A percentile compares a stretch with the other conserved stretches of the same genome.
phyloP scores from a whole-genome alignment of 768 basidiomycete genomes.

The Astraeus odoratus region DNA sequence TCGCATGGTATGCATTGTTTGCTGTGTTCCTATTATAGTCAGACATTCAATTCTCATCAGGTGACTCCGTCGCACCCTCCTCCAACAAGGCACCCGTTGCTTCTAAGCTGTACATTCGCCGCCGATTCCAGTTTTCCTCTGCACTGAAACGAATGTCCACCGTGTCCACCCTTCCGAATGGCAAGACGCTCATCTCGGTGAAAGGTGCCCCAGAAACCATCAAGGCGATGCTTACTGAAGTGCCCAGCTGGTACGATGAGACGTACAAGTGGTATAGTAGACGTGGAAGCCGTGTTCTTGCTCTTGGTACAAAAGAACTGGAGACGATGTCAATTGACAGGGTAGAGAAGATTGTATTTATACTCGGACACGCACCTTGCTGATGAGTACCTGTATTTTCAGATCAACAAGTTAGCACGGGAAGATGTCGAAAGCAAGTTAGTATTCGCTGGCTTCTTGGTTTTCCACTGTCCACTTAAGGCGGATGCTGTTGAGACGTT shows the following conservation, averaged over 20 bases:
- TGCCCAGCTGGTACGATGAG: slow-evolving; percentile 83
- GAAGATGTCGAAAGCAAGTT: slow-evolving; percentile 74
- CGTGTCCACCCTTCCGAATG: slow-evolving; percentile 59
- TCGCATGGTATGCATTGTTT: slow-evolving; percentile 46
- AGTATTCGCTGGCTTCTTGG: slow-evolving; percentile 90
- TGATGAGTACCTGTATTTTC: neutral
- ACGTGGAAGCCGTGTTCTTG: slow-evolving; percentile 88
- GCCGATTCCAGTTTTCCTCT: slow-evolving; percentile 97
- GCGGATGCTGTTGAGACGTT: slow-evolving; percentile 84
- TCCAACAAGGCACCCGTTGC: slow-evolving; percentile 45
- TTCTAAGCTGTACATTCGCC: slow-evolving; percentile 63
- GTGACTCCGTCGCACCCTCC: slow-evolving; percentile 64
- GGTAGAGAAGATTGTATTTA: slow-evolving; percentile 36
- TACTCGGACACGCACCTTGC: neutral
- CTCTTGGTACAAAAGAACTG: slow-evolving; percentile 83
- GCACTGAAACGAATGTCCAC: slow-evolving; percentile 98
- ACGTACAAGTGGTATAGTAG: slow-evolving; percentile 94
- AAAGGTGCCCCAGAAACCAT: slow-evolving; percentile 99
- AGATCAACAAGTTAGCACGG: slow-evolving; percentile 88
- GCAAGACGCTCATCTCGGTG: slow-evolving; percentile 61
- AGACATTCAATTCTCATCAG: slow-evolving; percentile 17
- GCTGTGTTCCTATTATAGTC: neutral
- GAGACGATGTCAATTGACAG: slow-evolving; percentile 63
- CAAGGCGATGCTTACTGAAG: slow-evolving; percentile 67
- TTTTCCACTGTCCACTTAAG: slow-evolving; percentile 98